Evolutionary conservation across 768 basidiomycete species (phyloP), one percentile per base, ranked within the genome.

Genomic region (Lactarius deliciosus): DNA sequence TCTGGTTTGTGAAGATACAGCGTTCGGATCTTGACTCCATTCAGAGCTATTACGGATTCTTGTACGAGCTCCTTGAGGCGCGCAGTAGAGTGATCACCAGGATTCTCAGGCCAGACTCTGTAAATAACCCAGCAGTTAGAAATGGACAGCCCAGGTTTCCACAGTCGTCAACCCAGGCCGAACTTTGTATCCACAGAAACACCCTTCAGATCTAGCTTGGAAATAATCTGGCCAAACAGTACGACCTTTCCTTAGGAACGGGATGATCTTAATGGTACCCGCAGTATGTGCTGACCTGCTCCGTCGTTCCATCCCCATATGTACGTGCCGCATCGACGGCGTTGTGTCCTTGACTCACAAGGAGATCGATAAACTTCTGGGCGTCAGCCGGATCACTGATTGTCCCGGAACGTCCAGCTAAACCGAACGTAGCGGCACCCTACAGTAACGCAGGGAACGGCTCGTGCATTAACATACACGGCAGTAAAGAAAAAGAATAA

Each of bases 181-280:
- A 73, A 76, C 73, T 81, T 80, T 13, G 78, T 80, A 13, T 77
- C 79, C 43, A 80, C 71, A 60, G n/a, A 74, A 73, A n/a, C 72
- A 64, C 64, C 73, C 64, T 72, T 79, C 72, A 74, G 73, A 76
- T 69, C 69, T 20, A 72, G 59, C 25, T 61, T 32, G 60, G 65
- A 40, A 34, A 66, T 45, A 22, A 57, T 30, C 55, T 65, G 40
- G 50, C 56, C 25, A 40, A 50, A 28, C 28, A 45, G 32, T 57
- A 50, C 11, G 20, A 22, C 47, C 47, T 47, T 22, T 7, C 47
- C 18, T 50, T 13, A 50, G 47, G 22, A 22, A 50, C 2, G 47
- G n/a, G 9, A 22, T 50, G 50, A 25, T 25, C 25, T 11, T 13
- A 25, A 25, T 22, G 11, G 22, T 13, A 18, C 47, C 22, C 47